These are phyloP conservation scores for Piper longum DNA, from an alignment of 164 flowering plant genomes.

Conservation along the genomic window DNA sequence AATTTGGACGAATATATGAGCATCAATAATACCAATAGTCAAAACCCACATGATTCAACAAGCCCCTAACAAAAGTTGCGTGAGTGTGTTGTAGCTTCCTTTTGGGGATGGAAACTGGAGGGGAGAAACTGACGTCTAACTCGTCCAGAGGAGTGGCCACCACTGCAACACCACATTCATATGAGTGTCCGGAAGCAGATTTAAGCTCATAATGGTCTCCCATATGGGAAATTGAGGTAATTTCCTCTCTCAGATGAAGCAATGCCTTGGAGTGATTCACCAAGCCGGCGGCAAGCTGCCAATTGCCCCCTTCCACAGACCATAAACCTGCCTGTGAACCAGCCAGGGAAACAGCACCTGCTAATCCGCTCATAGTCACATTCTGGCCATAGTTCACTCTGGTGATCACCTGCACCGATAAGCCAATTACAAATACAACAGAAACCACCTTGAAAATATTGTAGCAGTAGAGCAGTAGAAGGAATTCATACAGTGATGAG, in stretches of 20 bases:
- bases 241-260: constrained; percentile 70
- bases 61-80: constrained; percentile 79
- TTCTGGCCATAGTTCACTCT: constrained; percentile 95
- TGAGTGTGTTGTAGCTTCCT: constrained; percentile 77
- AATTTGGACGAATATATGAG: too few relatives aligned
- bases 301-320: constrained; percentile 86
- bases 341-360: constrained; percentile 95
- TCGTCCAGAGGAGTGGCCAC: constrained; percentile 90
- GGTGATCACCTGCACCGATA: constrained; percentile 64
- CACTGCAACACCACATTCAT: constrained; percentile 57
- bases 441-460: too few relatives aligned
- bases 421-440: too few relatives aligned
- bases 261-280: constrained; percentile 53
- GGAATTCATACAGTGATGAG: constrained; percentile 59
- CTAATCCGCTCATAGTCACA: constrained; percentile 75
- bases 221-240: constrained; percentile 42
- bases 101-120: constrained; percentile 54
- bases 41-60: constrained; percentile 11
- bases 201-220: constrained; percentile 62
- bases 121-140: constrained; percentile 42
- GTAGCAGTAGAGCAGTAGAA: too few relatives aligned
- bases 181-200: constrained; percentile 60
- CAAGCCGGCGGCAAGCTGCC: constrained; percentile 84
- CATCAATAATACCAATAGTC: too few relatives aligned
- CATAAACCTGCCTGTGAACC: constrained; percentile 83